Evolutionary conservation across 192 early-diverging fungal genomes (phyloP).

Genomic region (Coemansia sp.): DNA sequence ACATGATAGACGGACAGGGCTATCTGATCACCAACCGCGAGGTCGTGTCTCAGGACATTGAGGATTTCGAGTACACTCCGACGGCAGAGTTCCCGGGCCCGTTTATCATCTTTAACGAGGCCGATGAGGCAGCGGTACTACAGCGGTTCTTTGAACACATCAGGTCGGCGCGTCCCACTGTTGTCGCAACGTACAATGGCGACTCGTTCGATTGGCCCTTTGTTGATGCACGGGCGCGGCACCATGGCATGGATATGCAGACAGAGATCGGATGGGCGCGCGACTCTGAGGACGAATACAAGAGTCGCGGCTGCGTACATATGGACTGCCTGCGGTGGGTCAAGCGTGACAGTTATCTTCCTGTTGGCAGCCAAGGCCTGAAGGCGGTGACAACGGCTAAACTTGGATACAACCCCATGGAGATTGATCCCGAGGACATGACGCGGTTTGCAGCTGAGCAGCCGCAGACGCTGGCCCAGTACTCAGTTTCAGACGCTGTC

Average conservation of each 20-base stretch:
- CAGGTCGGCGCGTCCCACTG: constrained; percentile 73
- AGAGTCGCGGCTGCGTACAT: constrained; percentile 80
- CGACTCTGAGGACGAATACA: constrained; percentile 83
- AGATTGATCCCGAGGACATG: constrained; percentile 99
- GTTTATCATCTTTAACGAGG: constrained; percentile 96
- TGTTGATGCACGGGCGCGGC: constrained; percentile 78
- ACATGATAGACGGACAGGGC: constrained; percentile 99
- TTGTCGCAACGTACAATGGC: constrained; percentile 98
- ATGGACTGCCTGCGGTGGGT: constrained; percentile 99
- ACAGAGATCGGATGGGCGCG: constrained; percentile 86
- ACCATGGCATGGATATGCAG: constrained; percentile 84
- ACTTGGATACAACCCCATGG: constrained; percentile 96
- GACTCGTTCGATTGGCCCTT: constrained; percentile 99
- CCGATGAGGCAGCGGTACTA: constrained; percentile 76
- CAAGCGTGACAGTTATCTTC: constrained; percentile 96
- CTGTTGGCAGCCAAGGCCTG: constrained; percentile 93
- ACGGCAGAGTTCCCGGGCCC: constrained; percentile 93
- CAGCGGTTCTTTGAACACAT: constrained; percentile 93
- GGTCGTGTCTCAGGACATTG: constrained; percentile 93
- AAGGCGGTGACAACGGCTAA: constrained; percentile 97
- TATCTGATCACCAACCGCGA: constrained; percentile 97
- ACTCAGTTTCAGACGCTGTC: constrained; percentile 99
- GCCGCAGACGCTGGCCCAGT: constrained; percentile 93
- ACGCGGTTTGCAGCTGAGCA: constrained; percentile 87
- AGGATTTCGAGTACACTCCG: constrained; percentile 97